phyloP scores from a whole-genome alignment of 2,329 filamentous ascomycete species.

The Aciculosporium take region DNA sequence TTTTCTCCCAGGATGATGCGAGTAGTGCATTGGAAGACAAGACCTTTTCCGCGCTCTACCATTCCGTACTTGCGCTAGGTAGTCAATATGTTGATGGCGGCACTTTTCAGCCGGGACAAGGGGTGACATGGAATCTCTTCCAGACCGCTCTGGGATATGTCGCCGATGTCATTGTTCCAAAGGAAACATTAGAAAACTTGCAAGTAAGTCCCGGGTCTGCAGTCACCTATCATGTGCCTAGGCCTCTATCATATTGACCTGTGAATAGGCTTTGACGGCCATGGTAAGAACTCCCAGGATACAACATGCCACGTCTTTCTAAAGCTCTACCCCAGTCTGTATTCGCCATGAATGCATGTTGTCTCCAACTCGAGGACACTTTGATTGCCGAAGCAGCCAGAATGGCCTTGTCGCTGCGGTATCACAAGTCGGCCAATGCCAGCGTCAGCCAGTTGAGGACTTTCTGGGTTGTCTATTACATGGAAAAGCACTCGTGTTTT shows the following conservation, averaged over 20 bases:
- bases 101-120: conserved; percentile 8
- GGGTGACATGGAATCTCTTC: conserved; percentile 11
- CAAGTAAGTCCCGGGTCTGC: neutral
- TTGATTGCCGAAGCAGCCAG: conserved; percentile 20
- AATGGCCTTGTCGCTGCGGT: conserved; percentile 18
- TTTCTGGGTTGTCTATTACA: conserved; percentile 26
- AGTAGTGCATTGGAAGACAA: conserved; percentile 2
- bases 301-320: neutral
- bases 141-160: conserved; percentile 9
- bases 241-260: neutral
- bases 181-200: conserved; percentile 2
- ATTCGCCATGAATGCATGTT: conserved; percentile 20
- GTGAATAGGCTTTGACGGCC: conserved; percentile 3
- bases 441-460: conserved; percentile 11
- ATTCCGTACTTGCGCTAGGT: conserved; percentile 19
- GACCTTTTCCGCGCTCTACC: conserved; percentile 21
- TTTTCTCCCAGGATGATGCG: neutral
- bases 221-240: neutral
- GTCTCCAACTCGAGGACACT: conserved; percentile 19
- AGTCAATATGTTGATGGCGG: conserved; percentile 17
- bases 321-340: conserved; percentile 15
- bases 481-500: conserved; percentile 24
- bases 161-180: conserved; percentile 7
- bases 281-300: conserved; percentile 2
- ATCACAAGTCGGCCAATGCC: conserved; percentile 12